Base-by-base conservation (phyloP, 805 yeast genomes). In the Lipomyces anomalus region DNA sequence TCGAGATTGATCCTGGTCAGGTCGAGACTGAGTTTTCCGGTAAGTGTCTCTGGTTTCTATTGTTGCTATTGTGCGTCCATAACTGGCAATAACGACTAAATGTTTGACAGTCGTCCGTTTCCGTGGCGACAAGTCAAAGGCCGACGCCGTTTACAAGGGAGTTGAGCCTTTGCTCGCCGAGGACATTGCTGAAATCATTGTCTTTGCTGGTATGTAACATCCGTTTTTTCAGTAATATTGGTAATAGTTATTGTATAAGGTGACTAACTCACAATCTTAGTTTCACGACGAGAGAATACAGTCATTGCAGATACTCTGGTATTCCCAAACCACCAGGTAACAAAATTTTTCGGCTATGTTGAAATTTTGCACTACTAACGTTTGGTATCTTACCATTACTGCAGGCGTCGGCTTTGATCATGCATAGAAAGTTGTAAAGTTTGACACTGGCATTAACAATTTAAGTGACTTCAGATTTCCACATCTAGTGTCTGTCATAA, bases 301-400 rank as follows among this genome's bases (percentile, higher is more conserved):
- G 90, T 83, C 16, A 67, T 83, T 59, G 89, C 90, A 22, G 95
- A 88, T 62, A 72, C 86, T 16, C 71, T 89, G 62, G 80, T 90
- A 9, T 85, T 88, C 69, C 85, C 95, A 16, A 75, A 80, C 38
- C 81, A 84, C 69, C 97, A 89, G 70, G 95, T 94, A n/a, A 3
- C 74, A 84, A 48, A 79, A 94, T 5, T 67, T 71, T 56, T 85
- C 82, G 9, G 39, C 39, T 6, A 16, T 16, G 6, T 7, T 7
- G 16, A 6, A 35, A 21, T 21, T 16, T 16, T 21, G 11, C 20
- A 16, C 6, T 21, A 21, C 39, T 35, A 38, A 38, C 41, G 5
- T 23, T 38, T 35, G n/a, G 20, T 17, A 13, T 22, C n/a, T 11
- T 36, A 44, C n/a, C n/a, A n/a, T n/a, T n/a, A n/a, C n/a, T n/a